A percentile compares a stretch with the other conserved stretches of the same genome.
Evolutionary conservation across 768 basidiomycete species (phyloP).

Genomic region (Suillus variegatus): DNA sequence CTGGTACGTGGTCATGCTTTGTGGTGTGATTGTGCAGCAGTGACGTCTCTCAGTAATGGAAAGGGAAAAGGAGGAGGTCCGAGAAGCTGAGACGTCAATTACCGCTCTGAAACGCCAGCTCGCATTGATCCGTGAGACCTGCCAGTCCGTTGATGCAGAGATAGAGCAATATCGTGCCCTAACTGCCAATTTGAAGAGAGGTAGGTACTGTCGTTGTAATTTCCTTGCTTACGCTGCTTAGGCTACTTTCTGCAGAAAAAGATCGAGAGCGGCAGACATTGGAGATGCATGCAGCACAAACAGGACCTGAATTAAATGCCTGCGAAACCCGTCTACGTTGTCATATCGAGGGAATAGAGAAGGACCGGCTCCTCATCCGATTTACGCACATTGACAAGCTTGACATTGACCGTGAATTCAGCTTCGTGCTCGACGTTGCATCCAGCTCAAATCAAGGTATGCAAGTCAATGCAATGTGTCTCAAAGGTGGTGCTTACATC

Average conservation of each 20-base stretch:
- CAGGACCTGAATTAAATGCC: slow-evolving; percentile 55
- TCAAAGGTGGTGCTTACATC: too few species aligned
- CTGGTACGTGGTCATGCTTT: slow-evolving; percentile 48
- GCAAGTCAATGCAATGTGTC: slow-evolving; percentile 13
- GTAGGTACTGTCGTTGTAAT: slow-evolving; percentile 35
- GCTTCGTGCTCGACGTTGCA: slow-evolving; percentile 76
- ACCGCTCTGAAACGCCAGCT: slow-evolving; percentile 68
- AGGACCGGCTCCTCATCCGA: slow-evolving; percentile 69
- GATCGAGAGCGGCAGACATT: slow-evolving; percentile 62
- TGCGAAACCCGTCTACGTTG: slow-evolving; percentile 62
- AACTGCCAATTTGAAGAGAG: slow-evolving; percentile 64
- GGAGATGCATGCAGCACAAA: slow-evolving; percentile 49
- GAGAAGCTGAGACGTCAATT: slow-evolving; percentile 65
- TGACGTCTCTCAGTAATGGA: slow-evolving; percentile 50
- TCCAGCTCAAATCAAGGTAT: slow-evolving; percentile 64
- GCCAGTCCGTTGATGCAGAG: slow-evolving; percentile 59
- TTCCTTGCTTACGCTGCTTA: neutral
- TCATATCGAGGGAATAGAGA: slow-evolving; percentile 76
- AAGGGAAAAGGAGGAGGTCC: slow-evolving; percentile 70
- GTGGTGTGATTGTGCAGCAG: neutral
- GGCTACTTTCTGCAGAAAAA: slow-evolving; percentile 49
- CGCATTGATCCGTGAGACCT: slow-evolving; percentile 59
- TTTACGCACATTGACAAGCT: slow-evolving; percentile 66
- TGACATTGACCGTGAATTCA: slow-evolving; percentile 64
- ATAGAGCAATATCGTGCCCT: slow-evolving; percentile 71